phyloP scores from a whole-genome alignment of 768 basidiomycete genomes.

The Piloderma croceum region DNA sequence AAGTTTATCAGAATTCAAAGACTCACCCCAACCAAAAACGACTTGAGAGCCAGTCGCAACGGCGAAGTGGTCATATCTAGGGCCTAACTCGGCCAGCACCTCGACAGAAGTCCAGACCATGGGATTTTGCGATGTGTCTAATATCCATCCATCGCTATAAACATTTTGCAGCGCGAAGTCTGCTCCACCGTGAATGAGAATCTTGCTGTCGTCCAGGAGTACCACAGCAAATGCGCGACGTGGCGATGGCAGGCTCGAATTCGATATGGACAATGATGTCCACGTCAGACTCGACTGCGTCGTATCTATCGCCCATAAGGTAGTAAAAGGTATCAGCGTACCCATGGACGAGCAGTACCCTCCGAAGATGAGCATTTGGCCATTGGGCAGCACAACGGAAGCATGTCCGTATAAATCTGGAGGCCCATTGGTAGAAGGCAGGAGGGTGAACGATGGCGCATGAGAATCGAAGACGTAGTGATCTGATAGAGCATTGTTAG shows the following conservation, averaged over 20 bases:
- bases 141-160: slow-evolving; percentile 66
- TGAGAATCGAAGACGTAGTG: slow-evolving; percentile 58
- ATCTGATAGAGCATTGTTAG: slow-evolving; percentile 53
- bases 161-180: slow-evolving; percentile 43
- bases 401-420: slow-evolving; percentile 69
- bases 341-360: slow-evolving; percentile 51
- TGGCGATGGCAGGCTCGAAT: slow-evolving; percentile 43
- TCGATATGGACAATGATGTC: slow-evolving; percentile 37
- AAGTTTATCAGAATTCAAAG: background rate
- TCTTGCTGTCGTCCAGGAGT: slow-evolving; percentile 42
- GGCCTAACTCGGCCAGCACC: slow-evolving; percentile 52
- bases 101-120: slow-evolving; percentile 55
- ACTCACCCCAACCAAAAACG: slow-evolving; percentile 74
- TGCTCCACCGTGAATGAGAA: slow-evolving; percentile 77
- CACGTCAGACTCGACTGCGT: slow-evolving; percentile 42
- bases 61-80: slow-evolving; percentile 71
- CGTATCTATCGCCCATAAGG: slow-evolving; percentile 61
- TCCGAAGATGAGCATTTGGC: slow-evolving; percentile 68
- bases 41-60: slow-evolving; percentile 54
- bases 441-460: slow-evolving; percentile 43
- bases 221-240: slow-evolving; percentile 60
- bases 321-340: slow-evolving; percentile 49
- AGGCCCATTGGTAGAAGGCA: slow-evolving; percentile 55
- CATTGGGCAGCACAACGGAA: slow-evolving; percentile 63
- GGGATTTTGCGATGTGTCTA: slow-evolving; percentile 50